Percentiles rank a stretch among this genome's conserved stretches.
These are phyloP conservation scores for Lantana camara DNA, from an alignment of 257 asterid genomes.

Conservation along the genomic window DNA sequence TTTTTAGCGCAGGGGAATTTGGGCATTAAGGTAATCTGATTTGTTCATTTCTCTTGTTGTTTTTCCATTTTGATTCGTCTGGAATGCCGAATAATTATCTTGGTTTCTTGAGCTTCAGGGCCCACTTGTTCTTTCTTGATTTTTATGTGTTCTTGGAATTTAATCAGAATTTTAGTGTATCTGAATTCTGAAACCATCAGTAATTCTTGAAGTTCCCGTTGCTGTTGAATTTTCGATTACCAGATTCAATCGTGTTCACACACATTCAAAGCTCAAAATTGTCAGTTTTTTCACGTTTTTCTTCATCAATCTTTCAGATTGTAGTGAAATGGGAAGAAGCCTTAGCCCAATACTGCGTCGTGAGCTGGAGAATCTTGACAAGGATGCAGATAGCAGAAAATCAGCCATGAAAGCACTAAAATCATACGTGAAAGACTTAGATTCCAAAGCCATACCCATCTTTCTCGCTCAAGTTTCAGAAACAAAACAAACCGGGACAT, in stretches of 20 bases:
- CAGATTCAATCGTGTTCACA: too few relatives aligned
- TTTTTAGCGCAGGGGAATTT: background rate
- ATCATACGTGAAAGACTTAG: conserved; percentile 83
- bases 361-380: conserved; percentile 89
- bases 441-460: conserved; percentile 88
- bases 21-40: conserved; percentile 7
- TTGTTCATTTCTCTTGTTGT: too few relatives aligned
- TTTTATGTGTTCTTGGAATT: background rate
- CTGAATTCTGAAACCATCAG: background rate
- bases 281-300: background rate
- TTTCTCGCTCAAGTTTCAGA: conserved; percentile 95
- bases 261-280: too few relatives aligned
- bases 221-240: too few relatives aligned
- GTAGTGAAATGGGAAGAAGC: conserved; percentile 63
- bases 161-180: background rate
- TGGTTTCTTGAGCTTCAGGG: conserved; percentile 21
- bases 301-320: background rate
- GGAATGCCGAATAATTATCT: conserved; percentile 12
- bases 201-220: too few relatives aligned
- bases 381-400: conserved; percentile 88
- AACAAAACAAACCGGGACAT: conserved; percentile 64
- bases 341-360: conserved; percentile 70
- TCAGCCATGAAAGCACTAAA: conserved; percentile 90
- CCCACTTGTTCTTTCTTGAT: conserved; percentile 13
- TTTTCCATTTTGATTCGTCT: background rate